Evolutionary conservation across 2,329 filamentous ascomycete species (phyloP).

Genomic region (Didymella exigua): DNA sequence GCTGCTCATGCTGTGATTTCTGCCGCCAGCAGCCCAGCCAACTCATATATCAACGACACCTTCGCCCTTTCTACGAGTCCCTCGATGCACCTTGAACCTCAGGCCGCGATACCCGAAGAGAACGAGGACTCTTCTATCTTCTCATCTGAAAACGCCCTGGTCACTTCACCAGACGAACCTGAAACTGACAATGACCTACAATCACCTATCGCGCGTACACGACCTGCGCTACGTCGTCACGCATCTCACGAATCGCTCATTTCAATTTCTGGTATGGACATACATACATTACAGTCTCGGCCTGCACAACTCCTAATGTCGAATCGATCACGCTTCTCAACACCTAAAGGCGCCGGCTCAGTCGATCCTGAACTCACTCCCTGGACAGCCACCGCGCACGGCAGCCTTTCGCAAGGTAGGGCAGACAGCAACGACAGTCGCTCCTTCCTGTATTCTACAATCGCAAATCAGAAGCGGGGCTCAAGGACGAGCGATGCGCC

Average conservation of each 20-base stretch:
- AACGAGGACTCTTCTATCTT: slow-evolving; percentile 33
- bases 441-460: slow-evolving; percentile 50
- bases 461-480: slow-evolving; percentile 36
- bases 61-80: slow-evolving; percentile 36
- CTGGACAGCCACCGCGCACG: slow-evolving; percentile 53
- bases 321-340: slow-evolving; percentile 58
- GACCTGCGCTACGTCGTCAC: slow-evolving; percentile 63
- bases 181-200: slow-evolving; percentile 43
- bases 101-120: slow-evolving; percentile 46
- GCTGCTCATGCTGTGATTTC: slow-evolving; percentile 43
- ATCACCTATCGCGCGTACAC: slow-evolving; percentile 43
- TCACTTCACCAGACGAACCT: slow-evolving; percentile 30
- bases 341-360: slow-evolving; percentile 51
- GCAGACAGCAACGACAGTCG: slow-evolving; percentile 63
- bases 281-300: slow-evolving; percentile 77
- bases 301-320: slow-evolving; percentile 73
- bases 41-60: slow-evolving; percentile 38
- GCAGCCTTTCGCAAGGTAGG: slow-evolving; percentile 57
- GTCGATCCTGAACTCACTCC: slow-evolving; percentile 50
- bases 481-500: slow-evolving; percentile 25
- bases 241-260: slow-evolving; percentile 87
- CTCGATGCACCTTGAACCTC: slow-evolving; percentile 27
- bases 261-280: slow-evolving; percentile 85
- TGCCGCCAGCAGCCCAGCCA: slow-evolving; percentile 40
- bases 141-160: slow-evolving; percentile 19